phyloP scores from a whole-genome alignment of 495 filamentous ascomycete genomes.

The Penicillium malachiteum region DNA sequence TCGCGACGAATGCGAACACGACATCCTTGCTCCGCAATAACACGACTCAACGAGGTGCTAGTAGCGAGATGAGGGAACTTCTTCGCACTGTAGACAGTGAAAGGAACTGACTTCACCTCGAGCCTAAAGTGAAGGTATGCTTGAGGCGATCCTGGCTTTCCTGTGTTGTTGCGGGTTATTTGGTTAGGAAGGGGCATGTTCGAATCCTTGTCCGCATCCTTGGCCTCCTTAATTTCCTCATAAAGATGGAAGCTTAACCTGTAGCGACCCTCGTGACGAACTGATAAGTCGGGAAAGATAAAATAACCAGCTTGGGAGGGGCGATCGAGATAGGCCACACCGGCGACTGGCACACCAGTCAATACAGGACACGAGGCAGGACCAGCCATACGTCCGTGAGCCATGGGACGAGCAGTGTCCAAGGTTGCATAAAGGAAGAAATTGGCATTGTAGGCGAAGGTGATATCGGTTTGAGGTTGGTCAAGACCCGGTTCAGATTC shows the following conservation, averaged over 20 bases:
- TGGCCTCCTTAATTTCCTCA: constrained; percentile 81
- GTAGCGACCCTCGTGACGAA: constrained; percentile 93
- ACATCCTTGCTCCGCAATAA: constrained; percentile 95
- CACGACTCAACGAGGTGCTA: constrained; percentile 83
- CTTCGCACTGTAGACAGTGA: constrained; percentile 94
- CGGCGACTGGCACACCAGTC: constrained; percentile 93
- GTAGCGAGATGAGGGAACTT: constrained; percentile 95
- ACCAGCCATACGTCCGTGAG: constrained; percentile 71
- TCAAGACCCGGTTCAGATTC: constrained; percentile 66
- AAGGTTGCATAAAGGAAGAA: constrained; percentile 97
- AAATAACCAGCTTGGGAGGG: constrained; percentile 93
- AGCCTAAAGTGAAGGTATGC: constrained; percentile 65
- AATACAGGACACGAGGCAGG: constrained; percentile 76
- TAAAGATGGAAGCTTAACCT: constrained; percentile 87
- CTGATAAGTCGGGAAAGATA: constrained; percentile 95
- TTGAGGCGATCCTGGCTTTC: constrained; percentile 38
- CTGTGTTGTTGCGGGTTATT: constrained; percentile 14
- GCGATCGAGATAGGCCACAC: constrained; percentile 94
- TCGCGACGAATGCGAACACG: constrained; percentile 95
- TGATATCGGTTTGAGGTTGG: constrained; percentile 66
- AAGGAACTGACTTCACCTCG: constrained; percentile 85
- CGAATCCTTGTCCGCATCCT: constrained; percentile 59
- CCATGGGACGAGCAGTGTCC: constrained; percentile 82
- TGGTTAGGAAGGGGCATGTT: constrained; percentile 27
- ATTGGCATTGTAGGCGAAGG: constrained; percentile 90